phyloP scores from a whole-genome alignment of 2,329 filamentous ascomycete genomes.

The Fusarium mexicanum region DNA sequence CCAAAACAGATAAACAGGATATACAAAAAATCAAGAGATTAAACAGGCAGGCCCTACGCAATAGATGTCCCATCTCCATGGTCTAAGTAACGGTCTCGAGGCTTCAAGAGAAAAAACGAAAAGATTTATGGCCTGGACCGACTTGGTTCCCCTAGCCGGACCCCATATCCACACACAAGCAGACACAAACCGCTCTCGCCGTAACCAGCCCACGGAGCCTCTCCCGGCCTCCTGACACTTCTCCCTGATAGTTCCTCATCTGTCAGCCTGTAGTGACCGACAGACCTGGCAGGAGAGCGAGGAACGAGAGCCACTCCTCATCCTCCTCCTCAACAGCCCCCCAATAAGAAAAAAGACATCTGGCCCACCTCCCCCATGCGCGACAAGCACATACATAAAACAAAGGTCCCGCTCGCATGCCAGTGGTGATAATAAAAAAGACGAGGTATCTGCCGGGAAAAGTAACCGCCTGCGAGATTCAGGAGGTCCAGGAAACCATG shows the following conservation, averaged over 20 bases:
- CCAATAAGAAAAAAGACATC: constrained; percentile 44
- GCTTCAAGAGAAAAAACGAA: constrained; percentile 56
- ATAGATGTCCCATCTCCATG: constrained; percentile 50
- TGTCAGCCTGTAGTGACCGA: constrained; percentile 43
- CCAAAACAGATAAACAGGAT: neutral
- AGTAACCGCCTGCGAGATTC: constrained; percentile 28
- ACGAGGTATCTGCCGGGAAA: constrained; percentile 40
- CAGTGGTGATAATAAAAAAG: constrained; percentile 45
- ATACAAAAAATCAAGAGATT: constrained; percentile 45
- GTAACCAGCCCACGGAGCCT: constrained; percentile 34
- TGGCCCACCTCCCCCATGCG: constrained; percentile 45
- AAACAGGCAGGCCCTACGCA: constrained; percentile 47
- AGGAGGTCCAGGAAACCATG: constrained; percentile 33
- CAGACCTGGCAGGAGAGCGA: constrained; percentile 33
- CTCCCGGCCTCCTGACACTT: constrained; percentile 33
- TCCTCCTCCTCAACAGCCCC: constrained; percentile 39
- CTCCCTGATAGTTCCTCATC: constrained; percentile 41
- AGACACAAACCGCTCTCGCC: constrained; percentile 37
- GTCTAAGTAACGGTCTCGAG: constrained; percentile 50
- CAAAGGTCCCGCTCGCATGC: constrained; percentile 48
- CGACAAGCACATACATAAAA: constrained; percentile 50
- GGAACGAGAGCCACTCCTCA: constrained; percentile 41
- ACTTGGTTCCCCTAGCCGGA: constrained; percentile 37
- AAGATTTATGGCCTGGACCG: constrained; percentile 59
- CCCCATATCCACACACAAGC: constrained; percentile 42